phyloP scores from a whole-genome alignment of 768 basidiomycete genomes.

The Psilocybe subaeruginosa region DNA sequence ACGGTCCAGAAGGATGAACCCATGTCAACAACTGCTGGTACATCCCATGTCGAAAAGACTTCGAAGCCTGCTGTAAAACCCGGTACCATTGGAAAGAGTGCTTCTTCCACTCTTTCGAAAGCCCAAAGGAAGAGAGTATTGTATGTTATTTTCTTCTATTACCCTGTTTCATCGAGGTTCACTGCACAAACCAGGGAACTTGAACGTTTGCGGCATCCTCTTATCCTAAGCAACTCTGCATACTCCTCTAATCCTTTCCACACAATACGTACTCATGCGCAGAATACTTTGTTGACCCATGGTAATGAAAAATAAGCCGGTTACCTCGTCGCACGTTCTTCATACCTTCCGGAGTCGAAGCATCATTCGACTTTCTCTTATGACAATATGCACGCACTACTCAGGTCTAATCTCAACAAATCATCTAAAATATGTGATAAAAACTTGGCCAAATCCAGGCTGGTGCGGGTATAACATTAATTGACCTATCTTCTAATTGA shows the following conservation, averaged over 20 bases:
- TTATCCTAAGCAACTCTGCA: constrained; percentile 66
- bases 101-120: constrained; percentile 56
- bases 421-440: no score
- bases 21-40: constrained; percentile 14
- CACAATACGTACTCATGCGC: constrained; percentile 77
- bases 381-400: no score
- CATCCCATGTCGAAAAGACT: constrained; percentile 17
- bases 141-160: constrained; percentile 45
- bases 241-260: constrained; percentile 74
- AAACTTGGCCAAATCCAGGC: neutral
- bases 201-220: constrained; percentile 71
- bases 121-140: constrained; percentile 68
- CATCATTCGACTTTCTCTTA: neutral
- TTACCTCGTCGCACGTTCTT: neutral
- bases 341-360: neutral
- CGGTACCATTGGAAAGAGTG: constrained; percentile 72
- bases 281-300: constrained; percentile 67
- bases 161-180: neutral
- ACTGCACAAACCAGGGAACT: constrained; percentile 45
- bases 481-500: constrained; percentile 6
- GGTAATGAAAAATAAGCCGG: neutral
- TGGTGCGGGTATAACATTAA: constrained; percentile 21
- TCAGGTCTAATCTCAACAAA: no score
- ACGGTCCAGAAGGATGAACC: constrained; percentile 18
- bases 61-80: constrained; percentile 31